Evolutionary conservation across 768 basidiomycete genomes (phyloP), one percentile per base, ranked within the genome.

Genomic region (Galerina marginata): DNA sequence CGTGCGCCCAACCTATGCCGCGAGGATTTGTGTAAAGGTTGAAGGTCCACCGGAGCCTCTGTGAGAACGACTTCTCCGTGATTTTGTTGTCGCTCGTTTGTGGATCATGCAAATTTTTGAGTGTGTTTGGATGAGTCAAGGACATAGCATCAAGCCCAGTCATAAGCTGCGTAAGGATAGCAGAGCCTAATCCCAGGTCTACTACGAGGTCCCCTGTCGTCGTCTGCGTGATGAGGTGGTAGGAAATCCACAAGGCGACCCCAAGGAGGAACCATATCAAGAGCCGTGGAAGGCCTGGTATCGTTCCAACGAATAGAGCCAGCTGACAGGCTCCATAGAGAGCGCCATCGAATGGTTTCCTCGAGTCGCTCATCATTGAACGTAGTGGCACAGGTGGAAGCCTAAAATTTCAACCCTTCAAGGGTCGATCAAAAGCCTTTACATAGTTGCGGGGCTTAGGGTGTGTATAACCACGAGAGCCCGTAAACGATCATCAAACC

Each of bases 1-100:
- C 72, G 46, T 74, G 72, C 16, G 66, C 64, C 75, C 75, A 77
- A 26, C 75, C 71, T 9, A 78, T 69, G 20, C 77, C 74, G 26
- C 77, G 68, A 1, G 74, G 72, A 45, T 70, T 76, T 25, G 63
- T 60, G 48, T 71, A 66, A 15, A 79, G 61, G 49, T 70, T 64
- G 20, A 68, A 56, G n/a, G 72, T 68, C 74, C 76, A 77, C 36
- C 54, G 52, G 7, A 72, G 20, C 14, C 73, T 68, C 10, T 62
- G 40, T 16, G 52, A 56, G 25, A 70, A 62, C 3, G 67, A 48
- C 20, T 52, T 59, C 26, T 65, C 43, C 1, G 61, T 63, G 14
- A 65, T 29, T n/a, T 53, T 53, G 12, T 40, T 42, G 15, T 26
- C 51, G 7, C 50, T 23, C 61, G 23, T 23, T 12, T 23, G 59